A percentile compares a stretch with the other conserved stretches of the same genome.
phyloP scores from a whole-genome alignment of 371 early-diverging fungal genomes.

The Mortierella sp. region DNA sequence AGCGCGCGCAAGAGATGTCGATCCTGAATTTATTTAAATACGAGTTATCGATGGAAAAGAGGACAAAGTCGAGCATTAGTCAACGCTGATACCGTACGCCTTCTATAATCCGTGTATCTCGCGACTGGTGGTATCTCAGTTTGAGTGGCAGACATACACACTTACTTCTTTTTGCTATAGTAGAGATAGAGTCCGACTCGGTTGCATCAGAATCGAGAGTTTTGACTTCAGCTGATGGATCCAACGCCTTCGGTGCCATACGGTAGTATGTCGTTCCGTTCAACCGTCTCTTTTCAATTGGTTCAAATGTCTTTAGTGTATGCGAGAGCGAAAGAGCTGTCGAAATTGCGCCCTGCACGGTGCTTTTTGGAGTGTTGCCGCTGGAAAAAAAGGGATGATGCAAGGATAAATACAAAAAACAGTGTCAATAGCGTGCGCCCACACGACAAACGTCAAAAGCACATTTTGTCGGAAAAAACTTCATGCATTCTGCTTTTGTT shows the following conservation, averaged over 20 bases:
- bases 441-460: slow-evolving; percentile 9
- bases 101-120: neutral
- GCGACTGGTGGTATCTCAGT: neutral
- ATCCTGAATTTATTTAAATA: neutral
- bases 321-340: slow-evolving; percentile 51
- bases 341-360: slow-evolving; percentile 60
- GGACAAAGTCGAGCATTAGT: neutral
- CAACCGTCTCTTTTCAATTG: slow-evolving; percentile 56
- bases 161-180: neutral
- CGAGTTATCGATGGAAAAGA: neutral
- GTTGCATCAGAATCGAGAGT: slow-evolving; percentile 22
- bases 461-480: neutral
- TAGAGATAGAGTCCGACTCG: neutral
- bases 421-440: neutral
- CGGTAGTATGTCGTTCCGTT: slow-evolving; percentile 57
- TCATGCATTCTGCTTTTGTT: neutral
- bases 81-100: neutral
- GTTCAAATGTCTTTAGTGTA: slow-evolving; percentile 40
- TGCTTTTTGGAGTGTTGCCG: slow-evolving; percentile 58
- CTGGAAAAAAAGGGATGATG: slow-evolving; percentile 20
- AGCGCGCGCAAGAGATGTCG: neutral
- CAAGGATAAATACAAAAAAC: neutral
- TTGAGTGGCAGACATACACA: neutral
- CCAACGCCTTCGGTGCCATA: slow-evolving; percentile 39
- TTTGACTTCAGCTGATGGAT: slow-evolving; percentile 11